Base-by-base conservation (phyloP, 371 early-diverging fungal genomes). In the Apophysomyces elegans region DNA sequence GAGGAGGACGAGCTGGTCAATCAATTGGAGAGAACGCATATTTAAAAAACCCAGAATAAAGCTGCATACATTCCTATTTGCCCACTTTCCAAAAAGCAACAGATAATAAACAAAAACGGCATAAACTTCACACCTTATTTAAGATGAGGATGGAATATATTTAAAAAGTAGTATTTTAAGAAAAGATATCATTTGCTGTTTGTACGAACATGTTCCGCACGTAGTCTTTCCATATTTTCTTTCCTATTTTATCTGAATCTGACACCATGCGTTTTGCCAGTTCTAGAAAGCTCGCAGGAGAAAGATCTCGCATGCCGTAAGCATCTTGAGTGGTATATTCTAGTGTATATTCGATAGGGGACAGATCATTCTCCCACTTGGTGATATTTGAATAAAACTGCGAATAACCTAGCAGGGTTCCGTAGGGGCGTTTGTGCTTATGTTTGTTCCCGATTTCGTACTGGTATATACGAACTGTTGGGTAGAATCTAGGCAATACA, bases 401-500 rank as follows among this genome's bases (percentile, higher is more conserved):
- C 0, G 65, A 43, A 63, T 77, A 83, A 8, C 76, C 74, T 8
- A 78, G 47, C 21, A 79, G 41, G 0, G 70, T 68, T 26, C 70
- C 71, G 45, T 66, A 58, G 1, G 70, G 32, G 67, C 13, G 63
- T 63, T 12, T 64, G 9, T 13, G 61, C 61, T 67, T 56, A 35
- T 66, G 65, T 26, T 64, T 64, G 26, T 66, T 26, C 32, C 32
- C 63, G 12, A 71, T 63, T 45, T 75, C 70, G 71, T 92, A 92
- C 63, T 79, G 71, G 69, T 88, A 85, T 11, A 93, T 84, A 21
- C 94, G 88, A 54, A 91, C 78, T 2, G 86, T 75, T 36, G 95
- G 95, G 64, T 87, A 79, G 76, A 86, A 89, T n/a, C 81, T 84
- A 0, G 93, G 94, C 44, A 93, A 78, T 32, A 94, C 84, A 35